Conservation (phyloP, 148 eudicot species). For the Drosera capensis region DNA sequence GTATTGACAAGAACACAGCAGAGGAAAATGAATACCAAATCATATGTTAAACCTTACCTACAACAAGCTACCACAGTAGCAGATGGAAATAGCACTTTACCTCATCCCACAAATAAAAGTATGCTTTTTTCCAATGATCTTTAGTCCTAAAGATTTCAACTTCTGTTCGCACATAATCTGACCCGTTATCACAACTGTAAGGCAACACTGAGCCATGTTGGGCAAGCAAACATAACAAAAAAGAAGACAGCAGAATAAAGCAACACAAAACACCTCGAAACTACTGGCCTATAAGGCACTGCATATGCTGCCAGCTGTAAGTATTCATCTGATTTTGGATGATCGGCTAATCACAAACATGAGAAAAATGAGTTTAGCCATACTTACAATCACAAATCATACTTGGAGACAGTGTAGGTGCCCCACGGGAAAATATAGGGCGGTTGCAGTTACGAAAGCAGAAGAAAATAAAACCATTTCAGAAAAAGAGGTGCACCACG, state of each 20-base stretch:
- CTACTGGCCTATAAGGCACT: constrained; percentile 66
- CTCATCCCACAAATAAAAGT: constrained; percentile 99
- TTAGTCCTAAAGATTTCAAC: constrained; percentile 62
- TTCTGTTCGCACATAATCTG: constrained; percentile 58
- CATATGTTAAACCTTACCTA: no score
- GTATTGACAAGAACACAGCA: no score
- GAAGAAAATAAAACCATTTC: no score
- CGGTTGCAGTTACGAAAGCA: no score
- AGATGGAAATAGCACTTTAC: no score
- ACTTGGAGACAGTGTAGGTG: no score
- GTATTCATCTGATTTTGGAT: constrained; percentile 94
- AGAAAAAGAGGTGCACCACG: no score
- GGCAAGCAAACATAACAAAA: constrained; percentile 9
- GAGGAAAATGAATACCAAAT: no score
- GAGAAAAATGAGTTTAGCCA: not conserved
- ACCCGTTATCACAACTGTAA: constrained; percentile 58
- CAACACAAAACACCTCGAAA: constrained; percentile 40
- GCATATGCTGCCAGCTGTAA: constrained; percentile 96
- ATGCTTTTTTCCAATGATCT: constrained; percentile 87
- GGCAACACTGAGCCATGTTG: constrained; percentile 9
- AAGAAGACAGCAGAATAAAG: constrained; percentile 5
- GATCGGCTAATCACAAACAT: constrained; percentile 38
- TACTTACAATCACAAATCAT: not conserved
- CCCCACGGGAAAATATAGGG: no score
- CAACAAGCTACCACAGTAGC: no score